phyloP scores from a whole-genome alignment of 164 flowering plant genomes.

The Vitis rotundifolia region DNA sequence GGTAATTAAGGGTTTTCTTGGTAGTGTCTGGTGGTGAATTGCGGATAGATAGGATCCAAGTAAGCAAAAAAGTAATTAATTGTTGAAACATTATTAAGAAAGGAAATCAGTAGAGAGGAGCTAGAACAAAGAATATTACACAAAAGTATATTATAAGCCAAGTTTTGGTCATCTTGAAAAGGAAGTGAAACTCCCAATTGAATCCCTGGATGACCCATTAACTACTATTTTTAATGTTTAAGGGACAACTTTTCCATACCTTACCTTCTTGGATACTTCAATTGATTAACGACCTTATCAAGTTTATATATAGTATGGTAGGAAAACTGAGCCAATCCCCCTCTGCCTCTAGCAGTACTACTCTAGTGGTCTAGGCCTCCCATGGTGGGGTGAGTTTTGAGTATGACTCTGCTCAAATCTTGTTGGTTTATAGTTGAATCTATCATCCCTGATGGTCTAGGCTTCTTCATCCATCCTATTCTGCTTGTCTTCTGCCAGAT shows the following conservation, averaged over 20 bases:
- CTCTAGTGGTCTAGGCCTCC: background rate
- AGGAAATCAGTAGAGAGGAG: background rate
- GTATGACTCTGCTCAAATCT: slow-evolving; percentile 31
- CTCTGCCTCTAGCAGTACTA: no score
- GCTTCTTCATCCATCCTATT: slow-evolving; percentile 51
- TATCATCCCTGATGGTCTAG: slow-evolving; percentile 49
- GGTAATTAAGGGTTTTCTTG: background rate
- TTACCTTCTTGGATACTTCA: no score
- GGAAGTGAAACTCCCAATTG: slow-evolving; percentile 9
- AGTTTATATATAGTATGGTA: background rate
- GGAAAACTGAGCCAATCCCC: background rate
- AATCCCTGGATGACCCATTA: slow-evolving; percentile 1
- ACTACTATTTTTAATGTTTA: slow-evolving; percentile 3
- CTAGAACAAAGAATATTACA: no score
- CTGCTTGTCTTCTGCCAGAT: slow-evolving; percentile 42
- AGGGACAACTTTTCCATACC: slow-evolving; percentile 7
- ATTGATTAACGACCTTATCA: slow-evolving; percentile 6
- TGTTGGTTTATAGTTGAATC: slow-evolving; percentile 51
- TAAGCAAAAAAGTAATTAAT: slow-evolving; percentile 4
- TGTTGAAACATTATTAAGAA: background rate
- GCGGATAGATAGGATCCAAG: background rate
- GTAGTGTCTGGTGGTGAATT: background rate
- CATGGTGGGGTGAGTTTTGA: slow-evolving; percentile 6
- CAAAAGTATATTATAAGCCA: slow-evolving; percentile 14
- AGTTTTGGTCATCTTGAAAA: slow-evolving; percentile 12